Conservation (phyloP, 192 early-diverging fungal species). For the Coemansia interrupta region DNA sequence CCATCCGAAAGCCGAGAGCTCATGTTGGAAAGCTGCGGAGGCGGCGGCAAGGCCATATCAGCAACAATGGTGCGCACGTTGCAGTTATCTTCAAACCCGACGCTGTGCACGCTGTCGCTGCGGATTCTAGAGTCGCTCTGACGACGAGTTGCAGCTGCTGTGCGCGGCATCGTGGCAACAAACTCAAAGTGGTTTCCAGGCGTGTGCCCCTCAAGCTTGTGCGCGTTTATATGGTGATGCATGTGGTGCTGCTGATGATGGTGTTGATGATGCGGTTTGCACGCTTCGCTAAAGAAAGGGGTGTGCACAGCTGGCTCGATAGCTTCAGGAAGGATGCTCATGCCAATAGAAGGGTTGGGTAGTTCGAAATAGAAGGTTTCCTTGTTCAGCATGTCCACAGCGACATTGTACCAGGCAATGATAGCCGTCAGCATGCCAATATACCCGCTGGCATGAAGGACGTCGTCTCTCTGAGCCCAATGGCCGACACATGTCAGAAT, state of each 20-base stretch:
- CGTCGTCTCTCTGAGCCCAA: constrained; percentile 39
- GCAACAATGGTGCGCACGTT: constrained; percentile 6
- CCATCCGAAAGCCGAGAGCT: neutral
- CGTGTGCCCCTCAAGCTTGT: constrained; percentile 17
- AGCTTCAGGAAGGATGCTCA: constrained; percentile 2
- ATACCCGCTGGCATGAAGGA: constrained; percentile 43
- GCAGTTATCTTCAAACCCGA: constrained; percentile 4
- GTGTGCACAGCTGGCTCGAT: constrained; percentile 19
- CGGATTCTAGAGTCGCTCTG: constrained; percentile 1
- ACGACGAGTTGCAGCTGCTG: neutral
- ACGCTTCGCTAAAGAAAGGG: constrained; percentile 10
- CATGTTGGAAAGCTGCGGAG: neutral
- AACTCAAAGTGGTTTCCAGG: constrained; percentile 32
- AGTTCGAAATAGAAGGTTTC: constrained; percentile 56
- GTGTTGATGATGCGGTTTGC: neutral
- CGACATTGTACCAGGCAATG: constrained; percentile 56
- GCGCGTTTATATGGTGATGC: constrained; percentile 1
- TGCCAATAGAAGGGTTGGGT: constrained; percentile 44
- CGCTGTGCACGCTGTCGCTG: constrained; percentile 6
- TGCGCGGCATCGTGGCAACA: constrained; percentile 13
- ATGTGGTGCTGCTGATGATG: neutral
- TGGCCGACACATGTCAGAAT: constrained; percentile 46
- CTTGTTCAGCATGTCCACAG: constrained; percentile 52
- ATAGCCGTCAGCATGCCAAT: constrained; percentile 49
- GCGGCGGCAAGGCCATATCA: constrained; percentile 1